Conservation (phyloP, 768 basidiomycete species). For the Coprinellus aureogranulatus region DNA sequence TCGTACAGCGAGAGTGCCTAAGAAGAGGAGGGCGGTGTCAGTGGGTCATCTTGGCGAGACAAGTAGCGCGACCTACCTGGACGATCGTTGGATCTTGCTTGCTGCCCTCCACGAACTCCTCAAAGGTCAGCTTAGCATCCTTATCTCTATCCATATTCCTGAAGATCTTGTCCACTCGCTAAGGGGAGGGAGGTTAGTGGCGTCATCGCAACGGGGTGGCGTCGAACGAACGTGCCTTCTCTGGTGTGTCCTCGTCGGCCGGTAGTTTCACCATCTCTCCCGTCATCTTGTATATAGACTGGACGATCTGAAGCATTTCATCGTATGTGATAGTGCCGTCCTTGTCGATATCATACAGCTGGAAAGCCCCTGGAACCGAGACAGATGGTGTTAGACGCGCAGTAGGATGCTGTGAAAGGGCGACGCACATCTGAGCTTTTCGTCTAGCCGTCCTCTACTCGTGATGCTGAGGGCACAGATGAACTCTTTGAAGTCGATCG, state of each 20-base stretch:
- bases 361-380: constrained; percentile 90
- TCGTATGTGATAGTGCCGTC: constrained; percentile 98
- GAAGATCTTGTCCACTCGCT: constrained; percentile 99
- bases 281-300: constrained; percentile 99
- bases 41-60: constrained; percentile 7
- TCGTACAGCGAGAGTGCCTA: constrained; percentile 95
- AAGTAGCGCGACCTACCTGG: constrained; percentile 55
- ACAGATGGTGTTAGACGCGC: constrained; percentile 11
- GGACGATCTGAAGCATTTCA: constrained; percentile 98
- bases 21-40: constrained; percentile 10
- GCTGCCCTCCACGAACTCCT: constrained; percentile 97
- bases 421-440: constrained; percentile 93
- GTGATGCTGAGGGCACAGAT: constrained; percentile 97
- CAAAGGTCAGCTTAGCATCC: constrained; percentile 89
- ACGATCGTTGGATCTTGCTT: constrained; percentile 99
- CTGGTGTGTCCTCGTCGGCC: constrained; percentile 98
- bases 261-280: constrained; percentile 99
- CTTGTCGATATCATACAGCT: constrained; percentile 97
- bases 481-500: constrained; percentile 99
- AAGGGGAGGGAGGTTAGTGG: constrained; percentile 14
- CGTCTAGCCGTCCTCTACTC: constrained; percentile 87
- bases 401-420: constrained; percentile 5
- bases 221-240: constrained; percentile 65
- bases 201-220: constrained; percentile 2
- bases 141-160: constrained; percentile 95